Base-by-base conservation (phyloP, 1,139 yeast genomes). In the Sugiyamaella xylanicola region DNA sequence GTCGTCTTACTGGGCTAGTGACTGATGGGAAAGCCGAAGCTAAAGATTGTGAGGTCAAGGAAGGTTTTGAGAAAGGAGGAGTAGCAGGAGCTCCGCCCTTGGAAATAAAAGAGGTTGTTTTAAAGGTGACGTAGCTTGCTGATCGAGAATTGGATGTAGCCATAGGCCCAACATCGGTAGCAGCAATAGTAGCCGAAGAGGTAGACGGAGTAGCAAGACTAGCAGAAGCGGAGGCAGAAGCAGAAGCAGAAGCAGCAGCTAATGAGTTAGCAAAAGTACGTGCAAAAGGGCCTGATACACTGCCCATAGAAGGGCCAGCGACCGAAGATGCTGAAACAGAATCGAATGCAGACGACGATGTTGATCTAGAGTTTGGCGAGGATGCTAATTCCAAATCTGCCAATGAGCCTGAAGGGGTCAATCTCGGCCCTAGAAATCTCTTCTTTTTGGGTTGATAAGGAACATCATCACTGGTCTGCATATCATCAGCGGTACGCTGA, bases 1-100 rank as follows among this genome's bases (percentile, higher is more conserved):
- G 27, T n/a, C 39, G 25, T n/a, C n/a, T 42, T 11, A 25, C 13
- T 5, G 48, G 48, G 13, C 48, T 45, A 45, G 27, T 22, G 17
- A 9, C 17, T 32, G 48, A 5, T 15, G 40, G 4, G 17, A 20
- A 32, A 5, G 48, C 9, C 7, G 48, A 15, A 16, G 37, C 25
- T 16, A 36, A n/a, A 3, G 20, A 8, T 17, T 39, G 16, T 9
- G 40, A 32, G 11, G n/a, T 17, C 3, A 32, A n/a, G 15, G 44
- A 40, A 2, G 25, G 16, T 20, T 40, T 40, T 4, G 44, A 32
- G 4, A n/a, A 8, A 4, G 27, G 29, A 11, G 47, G 47, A 5
- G 47, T 43, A 8, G 37, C 3, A 25, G 47, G 47, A 11, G 29
- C 21, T 15, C 17, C 37, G 11, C 11, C 21, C 16, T 9, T 16